Evolutionary conservation across 768 basidiomycete genomes (phyloP), one percentile per base, ranked within the genome.

Genomic region (Sistotremastrum suecicum): DNA sequence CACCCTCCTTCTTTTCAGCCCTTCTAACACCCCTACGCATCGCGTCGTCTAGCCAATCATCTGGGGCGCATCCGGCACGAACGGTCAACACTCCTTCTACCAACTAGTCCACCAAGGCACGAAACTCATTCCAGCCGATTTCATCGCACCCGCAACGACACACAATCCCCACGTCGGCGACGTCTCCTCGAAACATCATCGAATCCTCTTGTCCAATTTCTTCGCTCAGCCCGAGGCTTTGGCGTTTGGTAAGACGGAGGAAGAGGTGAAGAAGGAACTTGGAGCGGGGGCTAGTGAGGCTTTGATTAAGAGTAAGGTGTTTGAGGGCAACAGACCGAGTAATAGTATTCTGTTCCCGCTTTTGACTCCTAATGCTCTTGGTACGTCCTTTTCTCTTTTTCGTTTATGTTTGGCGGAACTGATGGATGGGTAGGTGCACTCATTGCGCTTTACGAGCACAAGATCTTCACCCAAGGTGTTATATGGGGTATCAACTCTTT

Each of bases 31-130:
- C 46, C n/a, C n/a, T n/a, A n/a, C n/a, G n/a, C n/a, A n/a, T n/a
- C n/a, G n/a, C n/a, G n/a, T n/a, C 12, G 8, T 35, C 8, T 54
- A 91, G 82, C 94, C 95, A 9, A 98, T 99, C 67, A 86, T 98
- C 63, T 99, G 95, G 95, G 95, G 94, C 54, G 92, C 92, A 7
- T 82, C 88, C 0, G 95, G 94, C 38, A 98, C 95, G 36, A 98
- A 98, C 64, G 95, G 94, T 47, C 94, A 98, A 63, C 95, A 99
- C 68, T 97, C 95, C 6, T 98, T 99, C 76, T 99, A 99, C 69
- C 94, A 97, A 65, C 83, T 97, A 51, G 71, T 92, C 20, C 89
- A 92, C 66, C 90, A 91, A 61, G 89, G 89, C 43, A 92, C 89
- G 37, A 94, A 90, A 68, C 61, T 92, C 51, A 82, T 92, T 54